Evolutionary conservation across 148 eudicot genomes (phyloP).

Genomic region (Vaccinium myrtillus): DNA sequence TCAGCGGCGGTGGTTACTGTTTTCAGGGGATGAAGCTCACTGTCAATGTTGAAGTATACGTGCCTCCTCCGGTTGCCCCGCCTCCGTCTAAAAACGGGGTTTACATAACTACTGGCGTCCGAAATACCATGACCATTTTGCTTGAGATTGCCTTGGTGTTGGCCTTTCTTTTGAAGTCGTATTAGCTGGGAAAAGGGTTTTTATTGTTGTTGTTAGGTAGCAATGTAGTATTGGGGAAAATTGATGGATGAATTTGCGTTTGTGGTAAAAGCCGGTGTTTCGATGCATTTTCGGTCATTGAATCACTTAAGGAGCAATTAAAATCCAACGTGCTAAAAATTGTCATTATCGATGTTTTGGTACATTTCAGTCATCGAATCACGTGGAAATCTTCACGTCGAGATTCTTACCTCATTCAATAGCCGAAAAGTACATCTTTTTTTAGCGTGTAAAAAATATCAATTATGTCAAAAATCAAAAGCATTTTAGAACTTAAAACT

Average conservation of each 20-base stretch:
- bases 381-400: too few species aligned
- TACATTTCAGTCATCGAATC: too few species aligned
- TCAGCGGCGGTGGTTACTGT: constrained; percentile 59
- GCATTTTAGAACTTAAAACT: too few species aligned
- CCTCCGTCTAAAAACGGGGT: constrained; percentile 25
- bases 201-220: background rate
- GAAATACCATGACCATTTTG: background rate
- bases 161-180: background rate
- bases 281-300: too few species aligned
- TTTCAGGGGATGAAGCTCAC: constrained; percentile 54
- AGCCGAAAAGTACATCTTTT: too few species aligned
- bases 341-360: too few species aligned
- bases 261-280: too few species aligned
- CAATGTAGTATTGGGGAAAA: background rate
- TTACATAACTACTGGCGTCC: background rate
- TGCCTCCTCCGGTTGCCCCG: constrained; percentile 22
- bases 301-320: too few species aligned
- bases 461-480: too few species aligned
- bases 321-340: too few species aligned
- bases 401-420: too few species aligned
- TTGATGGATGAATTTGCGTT: background rate
- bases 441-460: too few species aligned
- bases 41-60: constrained; percentile 30
- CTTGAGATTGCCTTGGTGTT: background rate
- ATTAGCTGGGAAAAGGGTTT: background rate